A percentile compares a stretch with the other conserved stretches of the same genome.
Conservation (phyloP, 1,284 basidiomycete genomes). For the Phaffia rhodozyma region DNA sequence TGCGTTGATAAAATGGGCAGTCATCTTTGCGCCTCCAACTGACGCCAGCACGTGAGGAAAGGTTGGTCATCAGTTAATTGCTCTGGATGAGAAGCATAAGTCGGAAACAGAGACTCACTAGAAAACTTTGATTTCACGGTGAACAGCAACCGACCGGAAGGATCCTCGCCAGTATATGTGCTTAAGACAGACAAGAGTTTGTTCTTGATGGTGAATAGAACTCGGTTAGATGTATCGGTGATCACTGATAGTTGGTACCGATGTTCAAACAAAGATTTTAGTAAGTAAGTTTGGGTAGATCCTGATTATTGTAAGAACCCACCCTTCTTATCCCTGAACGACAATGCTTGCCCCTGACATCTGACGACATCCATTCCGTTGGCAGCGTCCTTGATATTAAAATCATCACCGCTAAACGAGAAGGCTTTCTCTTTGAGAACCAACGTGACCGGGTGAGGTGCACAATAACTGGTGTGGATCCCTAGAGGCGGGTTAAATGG, state of each 20-base stretch:
- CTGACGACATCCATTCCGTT: slow-evolving; percentile 26
- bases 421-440: slow-evolving; percentile 32
- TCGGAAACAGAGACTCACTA: slow-evolving; percentile 22
- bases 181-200: slow-evolving; percentile 28
- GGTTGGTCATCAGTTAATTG: background rate
- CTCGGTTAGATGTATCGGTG: slow-evolving; percentile 26
- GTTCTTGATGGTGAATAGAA: slow-evolving; percentile 28
- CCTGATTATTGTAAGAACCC: background rate
- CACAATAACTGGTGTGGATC: slow-evolving; percentile 25
- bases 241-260: slow-evolving; percentile 23
- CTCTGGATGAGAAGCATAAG: background rate
- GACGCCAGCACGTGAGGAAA: background rate
- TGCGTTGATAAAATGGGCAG: slow-evolving; percentile 28
- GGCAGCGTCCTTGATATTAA: slow-evolving; percentile 27
- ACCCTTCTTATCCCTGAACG: slow-evolving; percentile 32
- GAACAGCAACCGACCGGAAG: slow-evolving; percentile 27
- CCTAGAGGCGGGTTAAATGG: slow-evolving; percentile 31
- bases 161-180: slow-evolving; percentile 27
- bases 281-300: background rate
- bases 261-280: background rate
- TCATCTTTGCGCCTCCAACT: slow-evolving; percentile 30
- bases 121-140: slow-evolving; percentile 25
- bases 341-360: slow-evolving; percentile 28
- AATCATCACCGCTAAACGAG: slow-evolving; percentile 32
- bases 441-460: slow-evolving; percentile 27